Evolutionary conservation across 108 stramenopile genomes (phyloP).

Genomic region (Bacterosira constricta): DNA sequence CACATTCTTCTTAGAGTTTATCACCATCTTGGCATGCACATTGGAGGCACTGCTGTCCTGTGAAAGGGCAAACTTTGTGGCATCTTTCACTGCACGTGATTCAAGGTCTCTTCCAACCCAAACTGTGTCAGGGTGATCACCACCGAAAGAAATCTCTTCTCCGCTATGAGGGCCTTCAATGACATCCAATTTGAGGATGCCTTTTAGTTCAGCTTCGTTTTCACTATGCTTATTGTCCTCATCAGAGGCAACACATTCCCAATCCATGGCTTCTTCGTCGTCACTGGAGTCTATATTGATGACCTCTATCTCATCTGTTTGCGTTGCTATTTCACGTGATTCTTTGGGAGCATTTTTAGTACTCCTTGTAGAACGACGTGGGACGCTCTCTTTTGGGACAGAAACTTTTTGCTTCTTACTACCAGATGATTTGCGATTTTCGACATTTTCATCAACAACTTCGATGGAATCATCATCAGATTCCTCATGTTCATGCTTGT

Average conservation of each 20-base stretch:
- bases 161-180: slow-evolving; percentile 34
- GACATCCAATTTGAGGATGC: slow-evolving; percentile 29
- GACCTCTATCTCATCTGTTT: slow-evolving; percentile 9
- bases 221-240: slow-evolving; percentile 12
- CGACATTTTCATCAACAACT: slow-evolving; percentile 9
- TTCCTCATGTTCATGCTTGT: background rate
- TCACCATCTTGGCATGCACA: slow-evolving; percentile 35
- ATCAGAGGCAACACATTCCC: slow-evolving; percentile 27
- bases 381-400: background rate
- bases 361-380: slow-evolving; percentile 6
- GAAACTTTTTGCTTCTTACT: background rate
- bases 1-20: slow-evolving; percentile 34
- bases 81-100: slow-evolving; percentile 17
- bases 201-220: background rate
- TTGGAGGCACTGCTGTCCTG: slow-evolving; percentile 18
- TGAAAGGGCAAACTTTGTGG: slow-evolving; percentile 7
- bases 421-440: slow-evolving; percentile 5
- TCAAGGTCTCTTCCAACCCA: slow-evolving; percentile 26
- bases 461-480: slow-evolving; percentile 6
- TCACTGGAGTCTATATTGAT: slow-evolving; percentile 10
- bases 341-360: no score
- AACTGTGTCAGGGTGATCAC: slow-evolving; percentile 19
- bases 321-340: slow-evolving; percentile 18
- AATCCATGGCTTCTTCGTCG: slow-evolving; percentile 40
- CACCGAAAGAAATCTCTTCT: slow-evolving; percentile 24